Evolutionary conservation across 768 basidiomycete species (phyloP), one percentile per base, ranked within the genome.

Genomic region (Leccinum disarticulatum): DNA sequence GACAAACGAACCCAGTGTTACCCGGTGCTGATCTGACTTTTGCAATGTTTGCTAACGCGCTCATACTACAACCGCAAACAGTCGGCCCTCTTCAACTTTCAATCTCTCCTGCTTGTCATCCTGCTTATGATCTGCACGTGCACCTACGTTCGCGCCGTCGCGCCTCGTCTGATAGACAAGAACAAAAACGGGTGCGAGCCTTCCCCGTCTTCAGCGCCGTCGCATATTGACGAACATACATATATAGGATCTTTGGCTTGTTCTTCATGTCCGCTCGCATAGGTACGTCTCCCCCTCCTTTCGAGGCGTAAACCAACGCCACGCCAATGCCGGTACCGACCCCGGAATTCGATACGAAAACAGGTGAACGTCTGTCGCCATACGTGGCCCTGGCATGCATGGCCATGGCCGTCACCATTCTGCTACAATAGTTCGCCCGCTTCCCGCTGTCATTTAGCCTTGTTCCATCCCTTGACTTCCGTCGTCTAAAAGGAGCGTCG

Each of bases 41-140:
- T 46, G 5, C 19, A 6, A 46, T 13, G 5, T 6, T 43, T 41
- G 17, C 0, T n/a, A 25, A 22, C 47, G 14, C 22, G n/a, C 43
- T 35, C 33, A 25, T 25, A 22, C 22, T 14, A 49, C 27, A 28
- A 49, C 25, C 22, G n/a, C 25, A 7, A 7, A 49, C 70, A 90
- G 88, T 95, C 96, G 30, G 97, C 97, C 2, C 83, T 99, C 25
- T 98, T 98, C 87, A 96, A 98, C 77, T 99, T 99, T 72, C 90
- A 96, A 75, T 94, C 95, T 0, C 83, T 99, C 19, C 83, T 99
- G 19, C 87, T 96, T 69, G 94, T 96, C 72, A 88, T 98, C 64
- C 83, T 98, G 9, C 82, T 99, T 52, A 81, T 91, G 73, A 94
- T 98, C 60, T 99, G 97, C 79, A 98, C 97, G 59, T 98, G 93